A percentile compares a stretch with the other conserved stretches of the same genome.
These are phyloP conservation scores for Cymbopogon citratus DNA, from an alignment of 176 grass and related monocot genomes.

Conservation along the genomic window DNA sequence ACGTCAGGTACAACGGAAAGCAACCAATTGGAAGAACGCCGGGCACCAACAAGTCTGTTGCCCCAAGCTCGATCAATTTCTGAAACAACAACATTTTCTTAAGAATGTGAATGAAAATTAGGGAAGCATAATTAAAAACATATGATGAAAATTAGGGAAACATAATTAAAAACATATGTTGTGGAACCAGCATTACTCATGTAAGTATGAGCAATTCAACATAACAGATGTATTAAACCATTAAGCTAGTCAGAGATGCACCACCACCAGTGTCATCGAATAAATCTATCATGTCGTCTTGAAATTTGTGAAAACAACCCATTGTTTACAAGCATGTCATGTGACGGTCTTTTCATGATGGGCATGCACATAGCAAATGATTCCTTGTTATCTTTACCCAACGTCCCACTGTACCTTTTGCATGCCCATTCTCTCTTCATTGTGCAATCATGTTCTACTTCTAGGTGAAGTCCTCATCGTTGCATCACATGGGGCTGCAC, in stretches of 20 bases:
- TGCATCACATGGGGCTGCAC: slow-evolving; percentile 35
- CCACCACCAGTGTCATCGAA: neutral
- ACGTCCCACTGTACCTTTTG: slow-evolving; percentile 29
- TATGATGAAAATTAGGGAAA: neutral
- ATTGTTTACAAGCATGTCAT: slow-evolving; percentile 21
- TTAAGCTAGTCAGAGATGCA: neutral
- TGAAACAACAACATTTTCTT: slow-evolving; percentile 22
- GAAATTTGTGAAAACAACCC: slow-evolving; percentile 8
- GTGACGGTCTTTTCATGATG: slow-evolving; percentile 35
- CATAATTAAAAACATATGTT: neutral
- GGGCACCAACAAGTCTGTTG: slow-evolving; percentile 70
- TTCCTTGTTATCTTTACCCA: slow-evolving; percentile 29
- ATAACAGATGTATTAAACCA: neutral
- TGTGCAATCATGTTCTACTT: slow-evolving; percentile 44
- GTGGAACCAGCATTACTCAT: neutral
- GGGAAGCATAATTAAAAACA: neutral
- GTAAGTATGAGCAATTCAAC: neutral
- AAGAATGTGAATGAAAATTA: neutral
- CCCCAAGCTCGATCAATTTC: slow-evolving; percentile 78
- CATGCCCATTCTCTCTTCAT: slow-evolving; percentile 32
- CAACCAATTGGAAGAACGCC: slow-evolving; percentile 80
- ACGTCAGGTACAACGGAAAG: slow-evolving; percentile 77
- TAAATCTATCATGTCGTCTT: neutral
- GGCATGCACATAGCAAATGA: slow-evolving; percentile 27
- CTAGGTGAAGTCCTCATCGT: slow-evolving; percentile 1